A percentile compares a stretch with the other conserved stretches of the same genome.
Evolutionary conservation across 129 eudicot genomes (phyloP).

Genomic region (Pseudognaphalium luteoalbum): DNA sequence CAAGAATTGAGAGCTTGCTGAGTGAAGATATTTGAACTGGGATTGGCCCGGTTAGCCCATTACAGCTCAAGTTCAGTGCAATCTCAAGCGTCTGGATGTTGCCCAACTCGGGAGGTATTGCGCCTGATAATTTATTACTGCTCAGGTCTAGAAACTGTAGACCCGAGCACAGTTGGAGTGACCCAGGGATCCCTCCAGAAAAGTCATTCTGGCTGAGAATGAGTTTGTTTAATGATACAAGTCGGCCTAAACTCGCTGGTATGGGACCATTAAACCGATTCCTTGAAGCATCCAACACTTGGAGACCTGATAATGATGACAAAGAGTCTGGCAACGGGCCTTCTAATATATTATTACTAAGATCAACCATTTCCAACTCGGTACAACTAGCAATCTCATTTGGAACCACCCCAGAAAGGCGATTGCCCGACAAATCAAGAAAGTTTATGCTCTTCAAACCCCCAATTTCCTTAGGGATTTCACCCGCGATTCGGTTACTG

Average conservation of each 20-base stretch:
- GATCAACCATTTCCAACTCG: conserved; percentile 63
- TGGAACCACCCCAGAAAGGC: conserved; percentile 59
- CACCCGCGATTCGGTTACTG: conserved; percentile 50
- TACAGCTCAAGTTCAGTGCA: conserved; percentile 57
- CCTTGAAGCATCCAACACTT: conserved; percentile 59
- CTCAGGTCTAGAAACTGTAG: conserved; percentile 74
- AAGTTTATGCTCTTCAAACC: conserved; percentile 57
- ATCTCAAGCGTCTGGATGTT: conserved; percentile 61
- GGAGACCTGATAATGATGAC: conserved; percentile 55
- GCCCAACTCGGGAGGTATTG: conserved; percentile 51
- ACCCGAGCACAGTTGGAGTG: conserved; percentile 58
- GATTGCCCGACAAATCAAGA: conserved; percentile 64
- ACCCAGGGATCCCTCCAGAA: conserved; percentile 56
- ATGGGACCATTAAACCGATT: conserved; percentile 54
- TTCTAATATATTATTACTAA: conserved; percentile 53
- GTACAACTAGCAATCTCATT: conserved; percentile 53
- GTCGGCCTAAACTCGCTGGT: conserved; percentile 62
- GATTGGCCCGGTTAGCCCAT: conserved; percentile 55
- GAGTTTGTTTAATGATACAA: conserved; percentile 60
- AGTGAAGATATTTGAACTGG: conserved; percentile 59
- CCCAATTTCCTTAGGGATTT: conserved; percentile 56
- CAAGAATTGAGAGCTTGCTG: conserved; percentile 66
- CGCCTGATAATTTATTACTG: conserved; percentile 47
- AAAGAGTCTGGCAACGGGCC: conserved; percentile 56
- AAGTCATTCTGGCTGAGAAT: conserved; percentile 48